These are phyloP conservation scores for Amanita subjunquillea DNA, from an alignment of 768 basidiomycete species.

Conservation along the genomic window DNA sequence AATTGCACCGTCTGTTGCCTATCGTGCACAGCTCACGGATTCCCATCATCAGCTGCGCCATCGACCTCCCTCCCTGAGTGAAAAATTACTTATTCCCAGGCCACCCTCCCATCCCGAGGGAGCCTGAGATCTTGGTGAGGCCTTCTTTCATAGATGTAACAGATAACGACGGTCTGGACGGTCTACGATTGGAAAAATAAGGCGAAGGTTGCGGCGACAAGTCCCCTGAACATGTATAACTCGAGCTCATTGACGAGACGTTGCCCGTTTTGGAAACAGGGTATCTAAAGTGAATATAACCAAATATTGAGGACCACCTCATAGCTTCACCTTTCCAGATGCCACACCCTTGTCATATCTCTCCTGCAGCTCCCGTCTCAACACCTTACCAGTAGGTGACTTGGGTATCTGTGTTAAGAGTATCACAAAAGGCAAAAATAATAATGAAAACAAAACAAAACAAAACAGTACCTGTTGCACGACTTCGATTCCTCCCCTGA, in stretches of 20 bases:
- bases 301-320: too few species aligned
- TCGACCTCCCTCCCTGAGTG: too few species aligned
- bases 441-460: background rate
- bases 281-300: too few species aligned
- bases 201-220: background rate
- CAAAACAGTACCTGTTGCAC: slow-evolving; percentile 41
- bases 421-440: slow-evolving; percentile 4
- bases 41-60: too few species aligned
- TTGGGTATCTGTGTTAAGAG: slow-evolving; percentile 51
- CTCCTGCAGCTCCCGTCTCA: slow-evolving; percentile 53
- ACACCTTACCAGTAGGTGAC: slow-evolving; percentile 61
- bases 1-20: too few species aligned
- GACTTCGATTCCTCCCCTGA: slow-evolving; percentile 62
- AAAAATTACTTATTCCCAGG: too few species aligned
- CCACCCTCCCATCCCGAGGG: background rate
- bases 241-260: too few species aligned
- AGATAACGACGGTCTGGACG: background rate
- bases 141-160: background rate
- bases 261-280: too few species aligned
- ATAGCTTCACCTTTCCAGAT: slow-evolving; percentile 17
- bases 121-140: background rate
- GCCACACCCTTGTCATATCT: slow-evolving; percentile 33
- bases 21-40: too few species aligned
- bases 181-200: background rate
- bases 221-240: too few species aligned